phyloP scores from a whole-genome alignment of 2,329 filamentous ascomycete genomes.

The Ophiostoma montium region DNA sequence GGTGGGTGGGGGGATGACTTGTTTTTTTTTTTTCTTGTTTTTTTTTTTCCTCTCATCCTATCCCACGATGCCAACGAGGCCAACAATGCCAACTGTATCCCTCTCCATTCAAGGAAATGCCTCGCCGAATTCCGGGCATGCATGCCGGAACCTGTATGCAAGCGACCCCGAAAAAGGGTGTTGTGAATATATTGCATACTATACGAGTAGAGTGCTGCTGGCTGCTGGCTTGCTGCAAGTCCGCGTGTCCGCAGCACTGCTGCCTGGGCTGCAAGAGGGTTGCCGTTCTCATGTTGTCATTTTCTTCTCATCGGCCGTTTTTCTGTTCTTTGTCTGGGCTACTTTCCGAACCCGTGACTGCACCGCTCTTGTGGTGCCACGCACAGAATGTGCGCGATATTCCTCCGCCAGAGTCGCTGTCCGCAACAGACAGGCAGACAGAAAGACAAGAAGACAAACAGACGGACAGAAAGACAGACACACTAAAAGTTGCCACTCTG shows the following conservation, averaged over 20 bases:
- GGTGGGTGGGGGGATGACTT: too few species aligned
- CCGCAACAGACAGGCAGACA: neutral
- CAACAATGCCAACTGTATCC: too few species aligned
- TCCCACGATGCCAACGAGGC: too few species aligned
- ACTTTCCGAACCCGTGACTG: neutral
- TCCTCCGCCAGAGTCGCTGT: neutral
- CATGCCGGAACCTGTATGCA: too few species aligned
- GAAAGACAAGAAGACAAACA: neutral
- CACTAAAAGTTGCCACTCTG: constrained; percentile 2
- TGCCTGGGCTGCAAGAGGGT: too few species aligned
- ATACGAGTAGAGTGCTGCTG: neutral
- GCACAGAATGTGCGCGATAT: neutral
- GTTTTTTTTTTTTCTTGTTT: neutral
- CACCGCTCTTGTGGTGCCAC: neutral
- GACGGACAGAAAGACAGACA: neutral
- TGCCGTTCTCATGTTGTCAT: too few species aligned
- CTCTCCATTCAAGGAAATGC: too few species aligned
- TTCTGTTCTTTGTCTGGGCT: neutral
- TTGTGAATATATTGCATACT: neutral
- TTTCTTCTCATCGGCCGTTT: neutral
- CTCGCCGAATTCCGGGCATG: too few species aligned
- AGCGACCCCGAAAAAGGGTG: neutral
- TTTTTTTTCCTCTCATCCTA: neutral
- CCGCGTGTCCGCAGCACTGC: too few species aligned
- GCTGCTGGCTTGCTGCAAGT: too few species aligned